Evolutionary conservation across 768 basidiomycete genomes (phyloP), one percentile per base, ranked within the genome.

Genomic region (Lactifluus piperatus): DNA sequence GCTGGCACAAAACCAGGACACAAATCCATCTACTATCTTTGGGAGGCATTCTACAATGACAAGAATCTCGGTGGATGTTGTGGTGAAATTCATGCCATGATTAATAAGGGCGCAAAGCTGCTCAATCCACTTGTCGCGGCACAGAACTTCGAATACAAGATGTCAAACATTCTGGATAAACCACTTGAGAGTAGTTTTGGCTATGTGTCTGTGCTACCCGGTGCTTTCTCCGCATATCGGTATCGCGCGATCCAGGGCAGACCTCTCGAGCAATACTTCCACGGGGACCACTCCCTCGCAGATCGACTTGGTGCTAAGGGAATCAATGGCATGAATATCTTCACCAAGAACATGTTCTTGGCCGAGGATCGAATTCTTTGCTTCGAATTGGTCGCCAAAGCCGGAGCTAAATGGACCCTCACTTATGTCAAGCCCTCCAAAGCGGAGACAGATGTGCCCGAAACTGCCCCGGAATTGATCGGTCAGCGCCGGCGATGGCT

Each of bases 111-210:
- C 45, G 85, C 72, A 72, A 97, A 97, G 71, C 81, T 97, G 26
- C 71, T 97, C 60, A 97, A 97, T 68, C 94, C 92, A 20, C 75
- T 94, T 50, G 81, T 97, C 30, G 94, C 94, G 8, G 93, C 94
- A 16, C 94, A 97, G 71, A 97, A 97, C 73, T 94, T 94, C 66
- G 93, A 94, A 74, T 97, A 97, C 76, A 97, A 93, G 75, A 95
- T 97, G 91, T 94, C 91, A 46, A 97, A 97, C 73, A 97, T 98
- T 68, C 77, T 97, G 29, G 92, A 94, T 71, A 94, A 97, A 70
- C 94, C 94, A 1, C 77, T 94, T 53, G 94, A 98, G 74, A 93
- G 91, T 70, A 87, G 89, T 63, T 97, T 97, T 66, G 94, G 94
- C 30, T 97, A 97, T 65, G 91, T 94, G 10, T 93, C 91, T 39